Percentiles rank a stretch among this genome's conserved stretches.
Evolutionary conservation across 2,329 filamentous ascomycete genomes (phyloP).

Genomic region (Coniochaeta sp.): DNA sequence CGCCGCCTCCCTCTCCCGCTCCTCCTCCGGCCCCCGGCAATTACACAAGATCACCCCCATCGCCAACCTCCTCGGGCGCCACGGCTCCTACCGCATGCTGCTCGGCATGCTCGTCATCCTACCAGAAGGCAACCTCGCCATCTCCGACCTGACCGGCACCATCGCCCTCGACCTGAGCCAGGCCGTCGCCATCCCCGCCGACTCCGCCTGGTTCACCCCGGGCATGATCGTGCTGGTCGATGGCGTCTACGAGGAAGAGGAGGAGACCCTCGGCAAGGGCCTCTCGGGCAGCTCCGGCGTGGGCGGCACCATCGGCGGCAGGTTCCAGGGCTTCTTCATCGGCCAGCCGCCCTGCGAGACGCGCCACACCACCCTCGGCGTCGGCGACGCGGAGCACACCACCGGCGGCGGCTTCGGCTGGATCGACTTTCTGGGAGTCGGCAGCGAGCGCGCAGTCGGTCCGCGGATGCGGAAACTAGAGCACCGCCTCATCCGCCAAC

Average conservation of each 20-base stretch:
- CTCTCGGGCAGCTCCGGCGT: slow-evolving; percentile 74
- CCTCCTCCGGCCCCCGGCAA: slow-evolving; percentile 52
- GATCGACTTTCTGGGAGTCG: slow-evolving; percentile 91
- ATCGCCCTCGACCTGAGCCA: slow-evolving; percentile 78
- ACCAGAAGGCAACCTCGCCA: slow-evolving; percentile 72
- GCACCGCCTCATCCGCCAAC: slow-evolving; percentile 45
- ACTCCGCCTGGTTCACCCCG: slow-evolving; percentile 85
- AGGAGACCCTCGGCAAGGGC: slow-evolving; percentile 59
- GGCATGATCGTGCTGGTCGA: slow-evolving; percentile 96
- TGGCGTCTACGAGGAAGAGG: slow-evolving; percentile 93
- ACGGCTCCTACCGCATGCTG: slow-evolving; percentile 76
- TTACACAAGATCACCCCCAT: slow-evolving; percentile 87
- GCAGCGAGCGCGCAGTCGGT: slow-evolving; percentile 79
- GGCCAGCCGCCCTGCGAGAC: slow-evolving; percentile 88
- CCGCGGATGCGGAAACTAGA: slow-evolving; percentile 74
- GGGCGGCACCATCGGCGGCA: slow-evolving; percentile 85
- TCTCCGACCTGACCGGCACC: slow-evolving; percentile 82
- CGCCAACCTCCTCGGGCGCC: slow-evolving; percentile 65
- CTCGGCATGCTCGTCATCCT: slow-evolving; percentile 75
- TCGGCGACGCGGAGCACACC: slow-evolving; percentile 51
- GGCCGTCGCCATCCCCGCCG: slow-evolving; percentile 72
- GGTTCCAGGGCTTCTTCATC: slow-evolving; percentile 83
- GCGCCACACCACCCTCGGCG: slow-evolving; percentile 69
- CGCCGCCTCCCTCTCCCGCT: slow-evolving; percentile 35
- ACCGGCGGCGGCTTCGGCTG: slow-evolving; percentile 85